A percentile compares a stretch with the other conserved stretches of the same genome.
These are phyloP conservation scores for Globisporangium heterothallicum DNA, from an alignment of 352 stramenopile species.

Conservation along the genomic window DNA sequence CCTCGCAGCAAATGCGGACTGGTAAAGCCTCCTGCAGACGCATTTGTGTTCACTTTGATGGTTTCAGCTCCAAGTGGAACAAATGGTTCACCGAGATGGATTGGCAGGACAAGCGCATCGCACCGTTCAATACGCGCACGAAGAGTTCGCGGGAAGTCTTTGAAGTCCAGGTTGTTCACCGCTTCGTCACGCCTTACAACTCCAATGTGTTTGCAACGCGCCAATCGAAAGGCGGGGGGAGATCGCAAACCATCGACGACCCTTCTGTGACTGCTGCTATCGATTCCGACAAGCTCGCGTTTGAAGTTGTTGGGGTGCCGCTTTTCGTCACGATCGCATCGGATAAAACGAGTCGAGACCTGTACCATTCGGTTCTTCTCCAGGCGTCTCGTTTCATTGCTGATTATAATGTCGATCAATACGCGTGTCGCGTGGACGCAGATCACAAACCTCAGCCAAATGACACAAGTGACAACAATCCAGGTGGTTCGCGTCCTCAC, in stretches of 20 bases:
- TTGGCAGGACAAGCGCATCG: conserved; percentile 48
- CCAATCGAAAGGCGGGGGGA: too few relatives aligned
- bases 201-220: background rate
- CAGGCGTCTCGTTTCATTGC: conserved; percentile 58
- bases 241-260: background rate
- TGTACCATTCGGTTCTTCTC: conserved; percentile 60
- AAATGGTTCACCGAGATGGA: conserved; percentile 61
- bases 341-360: conserved; percentile 51
- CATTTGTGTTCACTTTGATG: conserved; percentile 68
- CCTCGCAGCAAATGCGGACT: background rate
- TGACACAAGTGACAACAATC: too few relatives aligned
- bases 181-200: conserved; percentile 22
- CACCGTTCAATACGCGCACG: conserved; percentile 34
- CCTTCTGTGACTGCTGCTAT: conserved; percentile 10
- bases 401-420: conserved; percentile 10
- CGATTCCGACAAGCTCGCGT: conserved; percentile 16
- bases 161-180: conserved; percentile 75
- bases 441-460: too few relatives aligned
- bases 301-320: conserved; percentile 59
- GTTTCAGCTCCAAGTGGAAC: conserved; percentile 64
- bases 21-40: conserved; percentile 9
- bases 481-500: too few relatives aligned
- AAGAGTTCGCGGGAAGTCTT: conserved; percentile 54
- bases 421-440: background rate
- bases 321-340: conserved; percentile 76